A percentile compares a stretch with the other conserved stretches of the same genome.
Conservation (phyloP, 768 basidiomycete genomes). For the Pisolithus orientalis region DNA sequence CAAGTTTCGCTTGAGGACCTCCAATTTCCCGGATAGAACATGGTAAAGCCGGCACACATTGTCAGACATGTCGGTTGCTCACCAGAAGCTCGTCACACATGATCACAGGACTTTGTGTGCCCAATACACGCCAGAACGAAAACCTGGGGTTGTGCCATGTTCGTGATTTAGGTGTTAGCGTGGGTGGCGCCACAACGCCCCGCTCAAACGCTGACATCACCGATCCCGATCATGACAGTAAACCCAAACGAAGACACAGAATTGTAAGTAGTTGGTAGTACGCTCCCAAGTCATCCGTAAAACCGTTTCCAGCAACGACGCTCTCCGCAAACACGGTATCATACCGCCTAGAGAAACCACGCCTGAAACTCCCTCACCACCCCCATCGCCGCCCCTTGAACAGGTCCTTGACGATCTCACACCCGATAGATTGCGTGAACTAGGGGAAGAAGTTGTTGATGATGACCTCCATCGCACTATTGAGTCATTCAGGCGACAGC, state of each 20-base stretch:
- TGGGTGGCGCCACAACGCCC: too few species aligned
- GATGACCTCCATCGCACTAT: conserved; percentile 74
- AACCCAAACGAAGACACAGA: conserved; percentile 93
- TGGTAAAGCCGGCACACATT: too few species aligned
- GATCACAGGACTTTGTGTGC: too few species aligned
- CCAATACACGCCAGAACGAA: too few species aligned
- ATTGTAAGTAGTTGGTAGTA: conserved; percentile 55
- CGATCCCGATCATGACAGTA: conserved; percentile 43
- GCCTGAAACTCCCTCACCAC: conserved; percentile 75
- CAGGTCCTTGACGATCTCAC: conserved; percentile 62
- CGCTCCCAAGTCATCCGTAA: too few species aligned
- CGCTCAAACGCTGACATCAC: neutral
- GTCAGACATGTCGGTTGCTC: too few species aligned
- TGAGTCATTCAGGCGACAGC: conserved; percentile 56
- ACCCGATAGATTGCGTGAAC: conserved; percentile 54
- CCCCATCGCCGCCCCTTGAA: conserved; percentile 65
- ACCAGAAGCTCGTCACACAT: too few species aligned
- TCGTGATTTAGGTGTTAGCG: too few species aligned
- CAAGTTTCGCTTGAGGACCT: too few species aligned
- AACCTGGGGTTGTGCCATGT: too few species aligned
- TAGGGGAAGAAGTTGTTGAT: conserved; percentile 68
- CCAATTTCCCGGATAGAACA: too few species aligned
- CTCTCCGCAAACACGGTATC: conserved; percentile 88
- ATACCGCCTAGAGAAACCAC: conserved; percentile 67
- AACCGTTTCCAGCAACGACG: conserved; percentile 66